phyloP scores from a whole-genome alignment of 2,329 filamentous ascomycete genomes.

The Aspergillus costaricaensis region DNA sequence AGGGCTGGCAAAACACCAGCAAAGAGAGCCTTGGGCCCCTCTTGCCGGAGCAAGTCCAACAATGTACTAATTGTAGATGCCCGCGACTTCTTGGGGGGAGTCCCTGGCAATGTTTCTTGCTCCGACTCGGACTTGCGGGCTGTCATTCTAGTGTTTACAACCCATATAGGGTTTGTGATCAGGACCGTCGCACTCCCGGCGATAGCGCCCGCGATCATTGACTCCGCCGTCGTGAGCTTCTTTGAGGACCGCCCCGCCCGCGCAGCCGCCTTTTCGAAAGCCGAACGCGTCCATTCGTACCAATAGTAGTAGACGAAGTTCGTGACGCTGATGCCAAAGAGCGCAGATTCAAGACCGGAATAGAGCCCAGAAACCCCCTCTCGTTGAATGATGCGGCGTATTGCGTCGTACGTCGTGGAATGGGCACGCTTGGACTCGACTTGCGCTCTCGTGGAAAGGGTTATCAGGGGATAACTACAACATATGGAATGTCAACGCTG shows the following conservation, averaged over 20 bases:
- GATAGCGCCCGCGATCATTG: constrained; percentile 91
- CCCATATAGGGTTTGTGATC: constrained; percentile 98
- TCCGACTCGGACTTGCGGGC: constrained; percentile 69
- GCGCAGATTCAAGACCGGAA: constrained; percentile 85
- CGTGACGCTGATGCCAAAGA: constrained; percentile 97
- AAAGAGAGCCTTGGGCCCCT: constrained; percentile 84
- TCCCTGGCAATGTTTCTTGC: constrained; percentile 43
- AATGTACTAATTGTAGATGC: constrained; percentile 76
- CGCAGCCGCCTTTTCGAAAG: constrained; percentile 74
- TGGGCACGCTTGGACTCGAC: constrained; percentile 94
- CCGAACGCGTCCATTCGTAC: constrained; percentile 94
- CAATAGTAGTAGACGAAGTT: constrained; percentile 99
- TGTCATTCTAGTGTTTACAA: constrained; percentile 97
- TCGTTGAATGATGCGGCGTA: constrained; percentile 82
- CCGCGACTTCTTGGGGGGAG: constrained; percentile 56
- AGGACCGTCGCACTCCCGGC: constrained; percentile 93
- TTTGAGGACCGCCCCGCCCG: constrained; percentile 71
- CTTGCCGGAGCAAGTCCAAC: constrained; percentile 74
- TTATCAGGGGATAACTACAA: constrained; percentile 87
- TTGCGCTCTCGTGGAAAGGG: constrained; percentile 93
- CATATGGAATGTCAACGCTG: constrained; percentile 9
- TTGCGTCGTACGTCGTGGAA: constrained; percentile 78
- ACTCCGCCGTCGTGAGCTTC: constrained; percentile 87
- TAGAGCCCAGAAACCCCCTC: constrained; percentile 90
- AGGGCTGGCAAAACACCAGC: constrained; percentile 89